Percentiles rank a stretch among this genome's conserved stretches.
These are phyloP conservation scores for Monilinia vaccinii-corymbosi DNA, from an alignment of 2,329 filamentous ascomycete species.

Conservation along the genomic window DNA sequence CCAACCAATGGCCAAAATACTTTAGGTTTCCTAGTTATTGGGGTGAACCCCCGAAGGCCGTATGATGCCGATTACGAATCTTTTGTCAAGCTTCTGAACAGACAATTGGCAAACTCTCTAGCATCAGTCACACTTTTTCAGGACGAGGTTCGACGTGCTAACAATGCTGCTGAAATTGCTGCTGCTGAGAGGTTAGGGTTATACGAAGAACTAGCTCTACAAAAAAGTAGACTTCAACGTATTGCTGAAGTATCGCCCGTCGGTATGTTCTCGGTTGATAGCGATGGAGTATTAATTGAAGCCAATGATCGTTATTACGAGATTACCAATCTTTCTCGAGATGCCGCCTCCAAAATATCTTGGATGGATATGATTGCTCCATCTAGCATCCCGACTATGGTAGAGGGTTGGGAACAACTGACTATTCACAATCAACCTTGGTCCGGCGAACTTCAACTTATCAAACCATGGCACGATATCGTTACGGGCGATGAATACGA, in stretches of 20 bases:
- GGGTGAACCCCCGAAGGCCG: conserved; percentile 62
- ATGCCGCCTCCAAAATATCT: conserved; percentile 46
- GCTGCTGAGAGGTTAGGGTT: conserved; percentile 45
- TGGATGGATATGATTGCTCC: conserved; percentile 64
- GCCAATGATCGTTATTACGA: conserved; percentile 71
- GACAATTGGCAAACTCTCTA: conserved; percentile 69
- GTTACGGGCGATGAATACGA: conserved; percentile 50
- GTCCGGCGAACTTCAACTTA: conserved; percentile 65
- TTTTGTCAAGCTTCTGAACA: conserved; percentile 63
- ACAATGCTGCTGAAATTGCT: conserved; percentile 62
- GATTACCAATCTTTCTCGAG: conserved; percentile 58
- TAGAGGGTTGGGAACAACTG: conserved; percentile 52
- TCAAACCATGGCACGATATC: conserved; percentile 45
- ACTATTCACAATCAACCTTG: conserved; percentile 53
- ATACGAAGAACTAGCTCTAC: conserved; percentile 22
- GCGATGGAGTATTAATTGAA: conserved; percentile 60
- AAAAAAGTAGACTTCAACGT: conserved; percentile 32
- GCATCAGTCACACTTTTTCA: conserved; percentile 75
- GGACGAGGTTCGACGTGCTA: conserved; percentile 66
- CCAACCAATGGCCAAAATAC: conserved; percentile 56
- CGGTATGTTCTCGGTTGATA: conserved; percentile 74
- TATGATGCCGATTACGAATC: conserved; percentile 73
- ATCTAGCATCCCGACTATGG: conserved; percentile 49
- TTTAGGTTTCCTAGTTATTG: conserved; percentile 32
- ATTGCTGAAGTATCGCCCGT: conserved; percentile 80